Evolutionary conservation across 208 protist species (phyloP), one percentile per base, ranked within the genome.

Genomic region (Wallacemonas sp.): DNA sequence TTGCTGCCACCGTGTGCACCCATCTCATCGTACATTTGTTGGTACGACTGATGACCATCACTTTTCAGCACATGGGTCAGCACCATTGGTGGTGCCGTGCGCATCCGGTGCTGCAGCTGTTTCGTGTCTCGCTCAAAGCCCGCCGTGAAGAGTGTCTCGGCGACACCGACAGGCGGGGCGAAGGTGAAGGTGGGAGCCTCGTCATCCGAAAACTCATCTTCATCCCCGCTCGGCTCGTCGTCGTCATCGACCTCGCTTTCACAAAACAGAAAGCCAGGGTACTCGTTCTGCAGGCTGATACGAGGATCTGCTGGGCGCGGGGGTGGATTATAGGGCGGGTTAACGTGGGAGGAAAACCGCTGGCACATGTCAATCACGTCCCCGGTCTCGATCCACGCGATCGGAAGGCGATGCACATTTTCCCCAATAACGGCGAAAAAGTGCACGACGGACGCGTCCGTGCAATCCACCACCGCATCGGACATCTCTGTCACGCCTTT

Each of bases 321-420:
- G 12, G 91, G 87, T 0, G 91, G 91, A 68, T 93, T 84, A 62
- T 88, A 90, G 9, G 88, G 82, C 17, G 83, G 84, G 15, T 77
- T 55, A 53, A 91, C 78, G 5, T 38, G 41, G 9, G 78, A 67
- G 17, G 79, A 86, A 68, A 97, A 96, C 12, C 88, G 85, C 11
- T 66, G 72, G 62, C 88, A 94, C 89, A 96, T 96, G 60, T 94
- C 93, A 28, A 95, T 84, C 36, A 96, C 73, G 53, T 97, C 93
- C 6, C 93, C 93, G 75, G 89, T 94, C 21, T 97, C 93, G 60
- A 97, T 90, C 88, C 91, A 97, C 28, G 84, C 80, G 58, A 97
- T 91, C 4, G 93, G 93, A 39, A 97, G 75, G 1, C 93, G 79
- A 55, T 94, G 86, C 14, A 97, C 69, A 56, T 87, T 93, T 34